phyloP scores from a whole-genome alignment of 768 basidiomycete species.

The Termitomyces sp. region DNA sequence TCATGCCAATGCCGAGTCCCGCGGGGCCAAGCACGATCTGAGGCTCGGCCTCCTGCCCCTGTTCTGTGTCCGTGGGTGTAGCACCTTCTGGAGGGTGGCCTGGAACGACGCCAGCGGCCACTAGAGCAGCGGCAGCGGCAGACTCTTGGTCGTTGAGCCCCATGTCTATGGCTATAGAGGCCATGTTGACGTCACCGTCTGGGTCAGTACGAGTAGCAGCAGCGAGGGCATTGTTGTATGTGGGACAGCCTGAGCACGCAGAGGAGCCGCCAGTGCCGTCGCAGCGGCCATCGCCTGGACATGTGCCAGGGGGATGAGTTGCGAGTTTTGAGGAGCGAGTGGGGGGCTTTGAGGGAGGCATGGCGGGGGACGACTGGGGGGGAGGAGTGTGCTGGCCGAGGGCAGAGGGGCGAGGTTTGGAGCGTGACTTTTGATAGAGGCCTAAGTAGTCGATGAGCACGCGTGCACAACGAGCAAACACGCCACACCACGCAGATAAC shows the following conservation, averaged over 20 bases:
- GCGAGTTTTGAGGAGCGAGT: constrained; percentile 5
- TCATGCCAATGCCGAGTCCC: constrained; percentile 17
- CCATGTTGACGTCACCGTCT: constrained; percentile 17
- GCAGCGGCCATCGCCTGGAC: constrained; percentile 97
- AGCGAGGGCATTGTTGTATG: constrained; percentile 82
- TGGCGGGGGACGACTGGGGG: constrained; percentile 15
- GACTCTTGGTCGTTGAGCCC: constrained; percentile 13
- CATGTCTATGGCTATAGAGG: constrained; percentile 7
- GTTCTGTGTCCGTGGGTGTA: background rate
- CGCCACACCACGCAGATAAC: background rate
- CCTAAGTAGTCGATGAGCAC: constrained; percentile 38
- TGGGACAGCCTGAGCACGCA: constrained; percentile 94
- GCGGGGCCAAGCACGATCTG: constrained; percentile 17
- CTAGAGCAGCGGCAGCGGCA: constrained; percentile 17
- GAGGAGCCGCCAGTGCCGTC: constrained; percentile 95
- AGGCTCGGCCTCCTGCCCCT: background rate
- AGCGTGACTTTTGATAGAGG: constrained; percentile 82
- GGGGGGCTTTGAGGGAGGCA: constrained; percentile 5
- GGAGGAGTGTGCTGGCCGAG: constrained; percentile 40
- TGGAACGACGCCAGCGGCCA: constrained; percentile 17
- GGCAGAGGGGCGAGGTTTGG: constrained; percentile 67
- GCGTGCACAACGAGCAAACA: constrained; percentile 10
- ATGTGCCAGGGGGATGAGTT: constrained; percentile 53
- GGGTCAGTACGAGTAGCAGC: constrained; percentile 24
- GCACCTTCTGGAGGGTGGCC: background rate